Conservation (phyloP, 768 basidiomycete species). For the Ramaria sp. region DNA sequence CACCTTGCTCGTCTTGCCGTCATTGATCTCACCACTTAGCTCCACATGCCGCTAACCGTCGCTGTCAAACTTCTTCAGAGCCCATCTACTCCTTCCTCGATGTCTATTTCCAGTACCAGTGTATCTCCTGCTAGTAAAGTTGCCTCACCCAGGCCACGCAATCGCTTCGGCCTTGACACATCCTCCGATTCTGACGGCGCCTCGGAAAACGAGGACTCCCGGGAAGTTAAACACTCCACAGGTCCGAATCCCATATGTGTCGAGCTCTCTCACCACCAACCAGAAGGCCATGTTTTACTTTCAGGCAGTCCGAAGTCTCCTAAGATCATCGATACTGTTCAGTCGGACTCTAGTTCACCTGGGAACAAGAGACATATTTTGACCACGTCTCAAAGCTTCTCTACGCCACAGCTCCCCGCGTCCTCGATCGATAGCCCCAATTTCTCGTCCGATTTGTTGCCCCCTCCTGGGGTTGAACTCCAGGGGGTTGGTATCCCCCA, state of each 20-base stretch:
- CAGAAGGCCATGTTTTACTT: no score
- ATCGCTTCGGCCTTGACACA: constrained; percentile 3
- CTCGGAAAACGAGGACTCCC: no score
- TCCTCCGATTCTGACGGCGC: neutral
- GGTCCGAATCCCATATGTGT: no score
- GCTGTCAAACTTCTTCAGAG: constrained; percentile 1
- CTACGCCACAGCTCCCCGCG: neutral
- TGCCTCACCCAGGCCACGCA: constrained; percentile 1
- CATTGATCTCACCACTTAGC: neutral
- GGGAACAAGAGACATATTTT: no score
- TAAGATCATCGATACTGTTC: no score
- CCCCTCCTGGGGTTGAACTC: neutral
- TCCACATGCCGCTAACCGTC: constrained; percentile 1
- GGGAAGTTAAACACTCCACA: no score
- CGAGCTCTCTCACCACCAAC: no score
- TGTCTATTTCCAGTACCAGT: neutral
- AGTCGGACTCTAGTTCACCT: no score
- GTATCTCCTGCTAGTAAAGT: neutral
- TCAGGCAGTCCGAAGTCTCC: no score
- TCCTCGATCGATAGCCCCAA: neutral
- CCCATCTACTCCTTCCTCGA: neutral
- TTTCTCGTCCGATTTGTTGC: neutral
- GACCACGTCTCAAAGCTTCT: no score
- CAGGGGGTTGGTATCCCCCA: neutral
- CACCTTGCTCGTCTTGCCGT: neutral